A percentile compares a stretch with the other conserved stretches of the same genome.
These are phyloP conservation scores for Naumovozyma dairenensis DNA, from an alignment of 805 yeast species.

Conservation along the genomic window DNA sequence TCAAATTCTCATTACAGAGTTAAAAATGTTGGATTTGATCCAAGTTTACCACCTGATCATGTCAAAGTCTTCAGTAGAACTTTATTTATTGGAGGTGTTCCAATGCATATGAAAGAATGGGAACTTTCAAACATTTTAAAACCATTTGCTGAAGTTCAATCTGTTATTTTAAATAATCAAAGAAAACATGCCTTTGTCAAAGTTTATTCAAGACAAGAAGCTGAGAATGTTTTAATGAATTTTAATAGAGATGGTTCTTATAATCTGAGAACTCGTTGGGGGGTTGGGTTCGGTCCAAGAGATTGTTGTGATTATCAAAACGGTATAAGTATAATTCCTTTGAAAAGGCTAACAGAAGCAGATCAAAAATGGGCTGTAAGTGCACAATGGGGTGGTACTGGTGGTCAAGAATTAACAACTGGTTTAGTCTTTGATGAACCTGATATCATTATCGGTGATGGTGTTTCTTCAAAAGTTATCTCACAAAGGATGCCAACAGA, in stretches of 20 bases:
- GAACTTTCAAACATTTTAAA: constrained; percentile 60
- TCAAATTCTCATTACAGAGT: constrained; percentile 70
- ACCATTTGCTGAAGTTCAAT: constrained; percentile 87
- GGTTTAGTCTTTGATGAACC: constrained; percentile 93
- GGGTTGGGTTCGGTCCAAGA: constrained; percentile 97
- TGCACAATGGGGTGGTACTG: constrained; percentile 97
- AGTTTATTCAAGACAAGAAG: constrained; percentile 84
- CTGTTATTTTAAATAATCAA: constrained; percentile 75
- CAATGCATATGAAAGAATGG: constrained; percentile 67
- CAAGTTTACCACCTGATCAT: constrained; percentile 62
- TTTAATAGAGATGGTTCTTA: constrained; percentile 59
- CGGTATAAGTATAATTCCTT: constrained; percentile 81
- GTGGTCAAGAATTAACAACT: constrained; percentile 67
- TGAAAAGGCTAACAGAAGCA: constrained; percentile 84
- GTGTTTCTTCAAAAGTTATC: constrained; percentile 85
- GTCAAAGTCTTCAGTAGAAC: constrained; percentile 84
- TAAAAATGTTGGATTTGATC: constrained; percentile 63
- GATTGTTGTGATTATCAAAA: constrained; percentile 94
- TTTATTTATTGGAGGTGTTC: constrained; percentile 88
- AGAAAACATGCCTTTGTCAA: constrained; percentile 95
- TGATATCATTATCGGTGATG: constrained; percentile 92
- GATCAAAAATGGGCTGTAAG: constrained; percentile 80
- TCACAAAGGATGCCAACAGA: constrained; percentile 89
- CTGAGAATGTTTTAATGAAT: constrained; percentile 66
- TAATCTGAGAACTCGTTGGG: constrained; percentile 88